phyloP scores from a whole-genome alignment of 768 basidiomycete genomes.

The Tricholoma terreum region DNA sequence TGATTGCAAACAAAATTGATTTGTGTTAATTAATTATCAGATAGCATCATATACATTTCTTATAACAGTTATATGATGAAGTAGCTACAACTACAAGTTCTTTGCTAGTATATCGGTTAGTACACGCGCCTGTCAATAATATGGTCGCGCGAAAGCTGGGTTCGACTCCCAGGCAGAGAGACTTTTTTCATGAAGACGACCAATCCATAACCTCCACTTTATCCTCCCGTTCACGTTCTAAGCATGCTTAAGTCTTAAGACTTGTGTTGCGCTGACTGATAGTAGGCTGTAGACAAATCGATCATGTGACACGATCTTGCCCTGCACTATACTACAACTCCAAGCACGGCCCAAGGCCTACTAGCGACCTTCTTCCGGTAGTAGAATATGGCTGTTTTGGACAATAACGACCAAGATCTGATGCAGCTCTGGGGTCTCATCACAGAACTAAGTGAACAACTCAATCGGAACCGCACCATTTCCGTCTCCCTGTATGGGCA shows the following conservation, averaged over 20 bases:
- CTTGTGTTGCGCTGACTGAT: too few relatives aligned
- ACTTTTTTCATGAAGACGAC: not conserved
- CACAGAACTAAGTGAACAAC: slow-evolving; percentile 78
- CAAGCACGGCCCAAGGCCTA: too few relatives aligned
- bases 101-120: slow-evolving; percentile 14
- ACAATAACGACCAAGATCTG: slow-evolving; percentile 56
- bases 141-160: slow-evolving; percentile 10
- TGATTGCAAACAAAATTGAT: too few relatives aligned
- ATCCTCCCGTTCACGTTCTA: too few relatives aligned
- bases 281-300: not conserved
- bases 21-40: too few relatives aligned
- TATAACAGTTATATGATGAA: too few relatives aligned
- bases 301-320: not conserved
- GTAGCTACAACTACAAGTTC: not conserved
- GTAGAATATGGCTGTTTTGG: slow-evolving; percentile 51
- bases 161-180: slow-evolving; percentile 15
- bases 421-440: slow-evolving; percentile 65
- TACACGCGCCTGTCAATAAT: slow-evolving; percentile 11
- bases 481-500: slow-evolving; percentile 72
- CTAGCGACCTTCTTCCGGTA: not conserved
- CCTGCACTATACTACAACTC: too few relatives aligned
- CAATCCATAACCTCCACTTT: not conserved
- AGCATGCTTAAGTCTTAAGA: too few relatives aligned
- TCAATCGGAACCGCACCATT: slow-evolving; percentile 72
- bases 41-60: too few relatives aligned